A percentile compares a stretch with the other conserved stretches of the same genome.
Conservation (phyloP, 2,329 filamentous ascomycete species). For the Colletotrichum sp. region DNA sequence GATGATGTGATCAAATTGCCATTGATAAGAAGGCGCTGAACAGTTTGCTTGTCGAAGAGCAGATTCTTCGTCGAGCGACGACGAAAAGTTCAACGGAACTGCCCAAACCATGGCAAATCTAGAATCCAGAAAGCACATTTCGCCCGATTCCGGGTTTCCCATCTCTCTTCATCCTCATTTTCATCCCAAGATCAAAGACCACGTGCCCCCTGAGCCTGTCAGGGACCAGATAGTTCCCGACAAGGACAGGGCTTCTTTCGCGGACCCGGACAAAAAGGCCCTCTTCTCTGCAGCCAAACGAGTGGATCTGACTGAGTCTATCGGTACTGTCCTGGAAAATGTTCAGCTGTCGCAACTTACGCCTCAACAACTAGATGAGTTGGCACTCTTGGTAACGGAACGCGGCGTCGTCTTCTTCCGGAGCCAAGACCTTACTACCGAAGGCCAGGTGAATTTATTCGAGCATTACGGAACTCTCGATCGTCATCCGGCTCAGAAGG, state of each 20-base stretch:
- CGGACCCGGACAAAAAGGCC: constrained; percentile 48
- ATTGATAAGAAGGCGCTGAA: not conserved
- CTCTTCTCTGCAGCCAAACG: constrained; percentile 43
- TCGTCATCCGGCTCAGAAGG: constrained; percentile 50
- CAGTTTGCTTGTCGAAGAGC: not conserved
- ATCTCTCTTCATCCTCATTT: constrained; percentile 51
- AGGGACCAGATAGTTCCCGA: constrained; percentile 32
- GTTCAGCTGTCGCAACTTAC: constrained; percentile 51
- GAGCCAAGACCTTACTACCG: constrained; percentile 50
- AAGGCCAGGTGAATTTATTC: constrained; percentile 47
- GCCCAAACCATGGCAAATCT: constrained; percentile 41
- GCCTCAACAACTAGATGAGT: constrained; percentile 52
- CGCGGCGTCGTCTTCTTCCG: constrained; percentile 55
- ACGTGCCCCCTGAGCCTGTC: constrained; percentile 43
- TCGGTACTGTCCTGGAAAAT: constrained; percentile 42
- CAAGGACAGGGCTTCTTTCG: constrained; percentile 44
- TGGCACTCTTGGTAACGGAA: constrained; percentile 51
- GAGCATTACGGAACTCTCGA: constrained; percentile 54
- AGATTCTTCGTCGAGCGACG: not conserved
- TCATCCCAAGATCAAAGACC: constrained; percentile 48
- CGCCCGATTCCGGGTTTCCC: constrained; percentile 52
- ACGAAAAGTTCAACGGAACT: not conserved
- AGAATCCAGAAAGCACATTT: constrained; percentile 51
- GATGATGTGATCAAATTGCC: not conserved
- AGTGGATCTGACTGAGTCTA: constrained; percentile 47